Conservation (phyloP, 2,329 filamentous ascomycete genomes). For the Alternaria solani region DNA sequence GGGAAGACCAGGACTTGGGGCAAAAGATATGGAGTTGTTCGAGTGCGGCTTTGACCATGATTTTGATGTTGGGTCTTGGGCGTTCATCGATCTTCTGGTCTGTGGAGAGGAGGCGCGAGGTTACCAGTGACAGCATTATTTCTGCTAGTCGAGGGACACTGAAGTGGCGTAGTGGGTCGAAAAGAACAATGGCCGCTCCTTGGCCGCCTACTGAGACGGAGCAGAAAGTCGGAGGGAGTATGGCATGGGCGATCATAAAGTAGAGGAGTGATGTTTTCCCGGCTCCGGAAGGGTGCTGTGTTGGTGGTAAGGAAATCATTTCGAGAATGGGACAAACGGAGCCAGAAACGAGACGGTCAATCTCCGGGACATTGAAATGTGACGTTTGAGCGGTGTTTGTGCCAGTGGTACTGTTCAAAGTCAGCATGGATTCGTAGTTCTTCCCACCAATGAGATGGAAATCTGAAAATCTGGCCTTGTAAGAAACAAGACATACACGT, state of each 20-base stretch:
- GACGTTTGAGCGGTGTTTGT: background rate
- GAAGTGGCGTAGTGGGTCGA: constrained; percentile 66
- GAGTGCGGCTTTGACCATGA: constrained; percentile 53
- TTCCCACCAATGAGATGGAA: background rate
- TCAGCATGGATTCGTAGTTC: background rate
- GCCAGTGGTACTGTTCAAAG: background rate
- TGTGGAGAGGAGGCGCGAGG: background rate
- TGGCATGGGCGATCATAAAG: constrained; percentile 60
- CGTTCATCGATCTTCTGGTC: background rate
- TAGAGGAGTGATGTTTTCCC: constrained; percentile 69
- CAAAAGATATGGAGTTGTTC: constrained; percentile 67
- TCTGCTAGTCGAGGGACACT: constrained; percentile 57
- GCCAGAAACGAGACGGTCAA: constrained; percentile 53
- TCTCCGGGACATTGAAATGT: constrained; percentile 54
- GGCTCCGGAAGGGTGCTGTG: constrained; percentile 52
- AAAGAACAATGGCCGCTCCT: constrained; percentile 56
- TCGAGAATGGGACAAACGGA: constrained; percentile 54
- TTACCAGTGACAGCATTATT: constrained; percentile 40
- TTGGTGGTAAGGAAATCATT: constrained; percentile 57
- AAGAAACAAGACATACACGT: constrained; percentile 11
- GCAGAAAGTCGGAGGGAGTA: constrained; percentile 55
- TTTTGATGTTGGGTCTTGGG: constrained; percentile 21
- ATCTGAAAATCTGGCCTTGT: background rate
- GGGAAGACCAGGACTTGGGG: constrained; percentile 60
- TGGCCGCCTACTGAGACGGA: constrained; percentile 53